These are phyloP conservation scores for Haplosporangium sp. DNA, from an alignment of 371 early-diverging fungal species.

Conservation along the genomic window DNA sequence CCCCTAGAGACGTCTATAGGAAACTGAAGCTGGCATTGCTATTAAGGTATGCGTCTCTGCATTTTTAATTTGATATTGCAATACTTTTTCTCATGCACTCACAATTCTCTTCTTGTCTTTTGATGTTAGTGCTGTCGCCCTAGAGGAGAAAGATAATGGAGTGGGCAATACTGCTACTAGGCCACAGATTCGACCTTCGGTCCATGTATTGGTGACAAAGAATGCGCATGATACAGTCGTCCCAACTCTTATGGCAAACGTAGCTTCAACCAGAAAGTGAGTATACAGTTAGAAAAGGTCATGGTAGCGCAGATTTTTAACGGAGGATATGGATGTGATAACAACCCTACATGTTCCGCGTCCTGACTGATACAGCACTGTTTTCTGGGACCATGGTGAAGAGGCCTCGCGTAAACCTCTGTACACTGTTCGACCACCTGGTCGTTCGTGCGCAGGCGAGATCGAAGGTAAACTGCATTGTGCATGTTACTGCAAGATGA, in stretches of 20 bases:
- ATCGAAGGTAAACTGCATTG: constrained; percentile 16
- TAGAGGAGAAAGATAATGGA: constrained; percentile 1
- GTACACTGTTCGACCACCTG: constrained; percentile 9
- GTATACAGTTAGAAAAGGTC: background rate
- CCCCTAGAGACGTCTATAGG: constrained; percentile 20
- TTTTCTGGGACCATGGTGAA: constrained; percentile 30
- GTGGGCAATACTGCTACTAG: background rate
- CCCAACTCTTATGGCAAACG: constrained; percentile 20
- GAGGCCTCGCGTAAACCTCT: constrained; percentile 9
- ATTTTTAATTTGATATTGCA: background rate
- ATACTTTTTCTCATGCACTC: background rate
- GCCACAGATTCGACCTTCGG: constrained; percentile 3
- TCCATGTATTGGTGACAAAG: constrained; percentile 35
- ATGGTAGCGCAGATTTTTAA: background rate
- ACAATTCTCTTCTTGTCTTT: too few relatives aligned
- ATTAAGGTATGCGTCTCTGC: constrained; percentile 23
- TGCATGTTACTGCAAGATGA: background rate
- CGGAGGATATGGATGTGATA: too few relatives aligned
- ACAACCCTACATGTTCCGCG: background rate
- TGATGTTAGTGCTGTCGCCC: constrained; percentile 19
- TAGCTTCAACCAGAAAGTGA: constrained; percentile 26
- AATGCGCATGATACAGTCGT: constrained; percentile 29
- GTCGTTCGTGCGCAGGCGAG: background rate
- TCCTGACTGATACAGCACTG: constrained; percentile 1
- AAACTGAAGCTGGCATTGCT: constrained; percentile 48